Percentiles rank a stretch among this genome's conserved stretches.
phyloP scores from a whole-genome alignment of 1,139 yeast species.

The Taphrina betulina region DNA sequence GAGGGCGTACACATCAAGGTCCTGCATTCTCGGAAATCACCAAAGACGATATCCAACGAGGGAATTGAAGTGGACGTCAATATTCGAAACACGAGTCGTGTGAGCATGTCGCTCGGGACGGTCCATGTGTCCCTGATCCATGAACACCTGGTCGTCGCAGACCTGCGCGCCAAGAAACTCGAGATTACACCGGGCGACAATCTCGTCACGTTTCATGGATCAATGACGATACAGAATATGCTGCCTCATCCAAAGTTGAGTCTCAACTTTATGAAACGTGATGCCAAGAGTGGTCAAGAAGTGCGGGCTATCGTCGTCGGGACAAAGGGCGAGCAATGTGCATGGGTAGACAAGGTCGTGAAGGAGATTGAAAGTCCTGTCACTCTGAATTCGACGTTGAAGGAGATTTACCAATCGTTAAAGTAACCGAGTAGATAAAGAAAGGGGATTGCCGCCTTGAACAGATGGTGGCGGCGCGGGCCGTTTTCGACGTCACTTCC shows the following conservation, averaged over 20 bases:
- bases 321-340: background rate
- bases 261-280: background rate
- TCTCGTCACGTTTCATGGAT: constrained; percentile 5
- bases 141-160: background rate
- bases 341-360: constrained; percentile 14
- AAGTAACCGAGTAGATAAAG: too few relatives aligned
- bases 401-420: constrained; percentile 5
- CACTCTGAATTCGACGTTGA: constrained; percentile 10
- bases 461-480: too few relatives aligned
- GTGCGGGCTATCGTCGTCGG: constrained; percentile 8
- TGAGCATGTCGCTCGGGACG: constrained; percentile 7
- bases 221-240: constrained; percentile 1
- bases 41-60: background rate
- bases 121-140: constrained; percentile 8
- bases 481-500: too few relatives aligned
- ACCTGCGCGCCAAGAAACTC: background rate
- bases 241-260: background rate
- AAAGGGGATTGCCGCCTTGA: too few relatives aligned
- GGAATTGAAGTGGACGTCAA: constrained; percentile 16
- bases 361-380: constrained; percentile 10
- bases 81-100: constrained; percentile 6
- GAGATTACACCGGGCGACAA: background rate
- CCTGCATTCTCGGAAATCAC: background rate
- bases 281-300: background rate
- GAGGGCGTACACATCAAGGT: constrained; percentile 6